phyloP scores from a whole-genome alignment of 192 early-diverging fungal genomes.

The Podila clonocystis region DNA sequence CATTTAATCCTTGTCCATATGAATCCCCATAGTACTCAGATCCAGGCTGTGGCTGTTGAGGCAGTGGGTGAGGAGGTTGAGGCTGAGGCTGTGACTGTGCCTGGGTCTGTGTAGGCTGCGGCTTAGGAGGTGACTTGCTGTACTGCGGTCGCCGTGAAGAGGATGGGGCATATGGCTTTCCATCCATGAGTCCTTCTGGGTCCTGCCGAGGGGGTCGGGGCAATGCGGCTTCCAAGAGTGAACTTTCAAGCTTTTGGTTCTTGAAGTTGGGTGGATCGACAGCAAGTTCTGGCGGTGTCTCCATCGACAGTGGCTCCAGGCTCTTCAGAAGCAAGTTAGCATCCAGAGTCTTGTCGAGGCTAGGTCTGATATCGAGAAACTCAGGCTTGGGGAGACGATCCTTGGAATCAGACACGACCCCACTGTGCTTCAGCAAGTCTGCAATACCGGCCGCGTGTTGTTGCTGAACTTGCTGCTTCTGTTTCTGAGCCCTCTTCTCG shows the following conservation, averaged over 20 bases:
- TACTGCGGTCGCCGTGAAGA: slow-evolving; percentile 3
- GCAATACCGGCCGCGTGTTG: not conserved
- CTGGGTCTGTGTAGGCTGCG: not conserved
- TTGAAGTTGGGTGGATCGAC: not conserved
- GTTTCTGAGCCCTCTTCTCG: slow-evolving; percentile 14
- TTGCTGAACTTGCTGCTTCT: not conserved
- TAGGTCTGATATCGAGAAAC: not conserved
- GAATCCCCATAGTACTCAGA: not conserved
- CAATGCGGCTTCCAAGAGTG: not conserved
- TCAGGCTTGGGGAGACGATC: slow-evolving; percentile 7
- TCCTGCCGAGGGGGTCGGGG: slow-evolving; percentile 20
- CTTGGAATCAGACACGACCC: not conserved
- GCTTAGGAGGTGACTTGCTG: not conserved
- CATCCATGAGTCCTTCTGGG: not conserved
- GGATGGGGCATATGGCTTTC: slow-evolving; percentile 18
- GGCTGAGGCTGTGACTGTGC: not conserved
- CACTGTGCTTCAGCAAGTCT: not conserved
- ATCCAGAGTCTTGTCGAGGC: not conserved
- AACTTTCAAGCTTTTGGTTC: not conserved
- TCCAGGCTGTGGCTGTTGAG: slow-evolving; percentile 8
- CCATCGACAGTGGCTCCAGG: not conserved
- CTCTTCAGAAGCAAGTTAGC: not conserved
- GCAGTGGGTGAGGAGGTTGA: not conserved
- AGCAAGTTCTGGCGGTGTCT: not conserved
- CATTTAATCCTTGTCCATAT: too few species aligned